These are phyloP conservation scores for sorghum (Sorghum bicolor) DNA, from an alignment of 176 grass and related monocot species.

Conservation along the genomic window DNA sequence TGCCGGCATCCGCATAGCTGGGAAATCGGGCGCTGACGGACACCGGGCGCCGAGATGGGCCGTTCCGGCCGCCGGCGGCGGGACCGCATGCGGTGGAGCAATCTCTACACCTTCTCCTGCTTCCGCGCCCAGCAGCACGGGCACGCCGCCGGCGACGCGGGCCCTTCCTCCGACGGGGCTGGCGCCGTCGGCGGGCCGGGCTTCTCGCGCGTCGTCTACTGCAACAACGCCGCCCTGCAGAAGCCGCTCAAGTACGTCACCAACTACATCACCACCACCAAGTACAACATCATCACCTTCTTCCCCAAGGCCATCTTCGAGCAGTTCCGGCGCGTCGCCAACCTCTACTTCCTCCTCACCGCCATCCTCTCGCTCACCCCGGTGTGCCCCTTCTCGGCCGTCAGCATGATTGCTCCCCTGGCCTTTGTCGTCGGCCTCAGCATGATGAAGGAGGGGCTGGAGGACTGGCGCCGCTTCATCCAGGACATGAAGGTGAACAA, in stretches of 20 bases:
- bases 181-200: slow-evolving; percentile 64
- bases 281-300: slow-evolving; percentile 94
- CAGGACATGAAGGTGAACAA: slow-evolving; percentile 98
- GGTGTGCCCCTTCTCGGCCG: slow-evolving; percentile 70
- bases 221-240: slow-evolving; percentile 73
- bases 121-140: slow-evolving; percentile 25
- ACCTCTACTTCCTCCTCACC: slow-evolving; percentile 91
- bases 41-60: slow-evolving; percentile 43
- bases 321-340: slow-evolving; percentile 95
- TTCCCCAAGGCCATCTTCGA: slow-evolving; percentile 96
- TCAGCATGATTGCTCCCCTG: slow-evolving; percentile 88
- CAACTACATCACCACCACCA: slow-evolving; percentile 95
- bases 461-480: slow-evolving; percentile 93
- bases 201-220: slow-evolving; percentile 78
- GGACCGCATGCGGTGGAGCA: slow-evolving; percentile 87
- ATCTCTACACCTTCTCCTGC: slow-evolving; percentile 93
- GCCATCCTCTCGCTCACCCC: slow-evolving; percentile 89
- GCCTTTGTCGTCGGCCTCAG: slow-evolving; percentile 87
- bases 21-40: not conserved
- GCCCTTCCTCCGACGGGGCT: slow-evolving; percentile 2
- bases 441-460: slow-evolving; percentile 89
- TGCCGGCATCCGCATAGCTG: slow-evolving; percentile 27
- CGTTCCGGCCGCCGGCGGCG: slow-evolving; percentile 52
- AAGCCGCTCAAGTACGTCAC: slow-evolving; percentile 79
- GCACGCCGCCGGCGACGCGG: not conserved